Base-by-base conservation (phyloP, 1,284 basidiomycete species). In the Pseudozyma hubeiensis region DNA sequence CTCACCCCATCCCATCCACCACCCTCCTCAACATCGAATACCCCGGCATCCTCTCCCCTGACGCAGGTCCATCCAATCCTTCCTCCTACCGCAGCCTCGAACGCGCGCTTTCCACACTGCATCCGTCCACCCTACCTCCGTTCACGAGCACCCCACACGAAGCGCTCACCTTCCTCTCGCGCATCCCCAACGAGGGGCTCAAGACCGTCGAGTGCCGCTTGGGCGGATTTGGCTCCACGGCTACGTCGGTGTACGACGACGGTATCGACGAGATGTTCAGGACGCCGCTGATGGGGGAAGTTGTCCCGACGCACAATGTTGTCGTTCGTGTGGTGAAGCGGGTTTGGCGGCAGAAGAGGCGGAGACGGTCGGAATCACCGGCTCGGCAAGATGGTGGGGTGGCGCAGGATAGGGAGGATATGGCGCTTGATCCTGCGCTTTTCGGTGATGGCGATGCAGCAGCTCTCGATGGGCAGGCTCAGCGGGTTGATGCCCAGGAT, bases 11-110 rank as follows among this genome's bases (percentile, higher is more conserved):
- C 4, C 81, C 81, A 3, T 11, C 63, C 34, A 67, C 58, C 8
- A 34, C 50, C 1, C 56, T 80, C 7, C 47, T 81, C 47, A 65
- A 65, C 29, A 60, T 83, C 57, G 81, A 83, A 43, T 83, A 81
- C 55, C 81, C 81, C 3, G 81, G 78, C 43, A 58, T 78, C 29
- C 53, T 78, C 4, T 37, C 52, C 2, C 16, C 48, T 8, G 46
- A 59, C 14, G 34, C 48, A 7, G 34, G 35, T 6, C 13, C 19
- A 1, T 56, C 57, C 6, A 44, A 56, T 29, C 52, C 16, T 7
- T 24, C 14, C 5, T 43, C 50, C 11, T 54, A 29, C 10, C 24
- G 24, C 14, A 55, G 77, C 14, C 66, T 83, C 34, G 68, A 75
- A 4, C 59, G 72, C 6, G 81, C 81, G 2, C 69, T 83, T 11